phyloP scores from a whole-genome alignment of 129 eudicot species.

The Flaveria bidentis region DNA sequence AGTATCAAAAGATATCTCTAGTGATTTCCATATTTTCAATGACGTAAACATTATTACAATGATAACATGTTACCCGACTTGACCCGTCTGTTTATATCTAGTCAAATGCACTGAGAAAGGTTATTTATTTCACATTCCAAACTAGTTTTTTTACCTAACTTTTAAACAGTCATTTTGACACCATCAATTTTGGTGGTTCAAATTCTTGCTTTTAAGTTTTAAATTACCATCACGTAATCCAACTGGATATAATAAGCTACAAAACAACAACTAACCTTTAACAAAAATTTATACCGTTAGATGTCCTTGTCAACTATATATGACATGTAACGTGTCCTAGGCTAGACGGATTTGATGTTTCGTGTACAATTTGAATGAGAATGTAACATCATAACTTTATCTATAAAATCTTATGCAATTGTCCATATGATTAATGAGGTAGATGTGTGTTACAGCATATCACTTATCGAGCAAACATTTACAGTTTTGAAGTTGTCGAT shows the following conservation, averaged over 20 bases:
- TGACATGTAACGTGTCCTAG: neutral
- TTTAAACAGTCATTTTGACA: constrained; percentile 27
- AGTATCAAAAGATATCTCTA: too few relatives aligned
- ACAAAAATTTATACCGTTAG: neutral
- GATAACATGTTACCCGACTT: too few relatives aligned
- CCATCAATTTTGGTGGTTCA: neutral
- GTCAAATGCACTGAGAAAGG: neutral
- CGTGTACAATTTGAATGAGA: neutral
- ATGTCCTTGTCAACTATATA: neutral
- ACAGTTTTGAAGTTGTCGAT: neutral
- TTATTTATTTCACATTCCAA: constrained; percentile 12
- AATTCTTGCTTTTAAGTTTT: neutral
- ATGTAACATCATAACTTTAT: constrained; percentile 1
- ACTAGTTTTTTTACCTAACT: constrained; percentile 38
- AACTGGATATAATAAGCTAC: neutral
- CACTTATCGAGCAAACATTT: neutral
- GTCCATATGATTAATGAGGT: neutral
- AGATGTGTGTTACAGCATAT: neutral
- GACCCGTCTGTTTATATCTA: too few relatives aligned
- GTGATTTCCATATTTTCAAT: too few relatives aligned
- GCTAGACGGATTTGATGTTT: neutral
- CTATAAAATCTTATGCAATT: neutral
- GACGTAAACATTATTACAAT: too few relatives aligned
- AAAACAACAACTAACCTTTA: neutral
- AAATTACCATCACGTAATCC: neutral